These are phyloP conservation scores for Boletellus ananiceps DNA, from an alignment of 768 basidiomycete genomes.

Conservation along the genomic window DNA sequence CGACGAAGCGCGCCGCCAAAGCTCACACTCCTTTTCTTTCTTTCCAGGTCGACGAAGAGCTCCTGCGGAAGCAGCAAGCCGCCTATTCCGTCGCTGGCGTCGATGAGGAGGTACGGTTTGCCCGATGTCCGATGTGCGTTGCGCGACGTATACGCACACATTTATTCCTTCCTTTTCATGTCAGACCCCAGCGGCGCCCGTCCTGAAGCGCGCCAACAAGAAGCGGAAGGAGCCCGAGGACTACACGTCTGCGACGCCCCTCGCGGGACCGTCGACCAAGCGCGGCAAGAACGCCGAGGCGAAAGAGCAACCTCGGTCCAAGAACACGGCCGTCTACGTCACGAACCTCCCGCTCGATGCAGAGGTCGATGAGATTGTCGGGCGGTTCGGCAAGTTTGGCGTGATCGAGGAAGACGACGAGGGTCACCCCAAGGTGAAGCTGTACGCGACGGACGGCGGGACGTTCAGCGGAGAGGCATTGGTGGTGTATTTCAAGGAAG, in stretches of 20 bases:
- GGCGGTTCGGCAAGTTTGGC: slow-evolving; percentile 88
- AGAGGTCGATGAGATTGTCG: slow-evolving; percentile 67
- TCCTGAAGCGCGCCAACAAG: slow-evolving; percentile 73
- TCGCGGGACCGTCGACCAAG: slow-evolving; percentile 57
- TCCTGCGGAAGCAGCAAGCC: slow-evolving; percentile 86
- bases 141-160: slow-evolving; percentile 24
- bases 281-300: slow-evolving; percentile 58
- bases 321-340: slow-evolving; percentile 91
- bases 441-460: slow-evolving; percentile 88
- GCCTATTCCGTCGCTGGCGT: slow-evolving; percentile 92
- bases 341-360: slow-evolving; percentile 77
- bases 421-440: slow-evolving; percentile 91
- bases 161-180: slow-evolving; percentile 1
- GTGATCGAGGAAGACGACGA: slow-evolving; percentile 89
- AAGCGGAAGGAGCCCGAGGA: slow-evolving; percentile 75
- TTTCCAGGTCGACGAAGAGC: slow-evolving; percentile 77
- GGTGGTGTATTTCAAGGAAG: slow-evolving; percentile 96
- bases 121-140: slow-evolving; percentile 15
- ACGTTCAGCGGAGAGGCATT: slow-evolving; percentile 91
- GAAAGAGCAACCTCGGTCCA: slow-evolving; percentile 53
- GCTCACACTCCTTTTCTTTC: not conserved
- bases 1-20: no score
- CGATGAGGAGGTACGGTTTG: slow-evolving; percentile 76
- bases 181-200: slow-evolving; percentile 84
- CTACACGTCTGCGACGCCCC: slow-evolving; percentile 54